Percentiles rank a stretch among this genome's conserved stretches.
Conservation (phyloP, 2,329 filamentous ascomycete genomes). For the Huntiella moniliformis region DNA sequence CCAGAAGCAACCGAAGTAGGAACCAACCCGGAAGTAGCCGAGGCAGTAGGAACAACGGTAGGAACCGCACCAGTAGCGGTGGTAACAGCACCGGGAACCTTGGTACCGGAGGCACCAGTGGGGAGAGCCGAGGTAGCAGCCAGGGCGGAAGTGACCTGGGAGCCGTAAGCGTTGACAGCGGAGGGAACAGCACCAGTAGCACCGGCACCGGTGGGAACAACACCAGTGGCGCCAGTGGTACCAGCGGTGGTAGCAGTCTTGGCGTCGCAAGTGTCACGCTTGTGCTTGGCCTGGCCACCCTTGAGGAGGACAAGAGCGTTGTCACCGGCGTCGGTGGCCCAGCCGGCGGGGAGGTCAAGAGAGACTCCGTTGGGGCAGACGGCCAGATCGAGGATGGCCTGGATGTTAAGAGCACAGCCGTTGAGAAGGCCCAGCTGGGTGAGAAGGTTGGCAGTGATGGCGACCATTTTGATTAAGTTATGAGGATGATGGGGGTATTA, state of each 20-base stretch:
- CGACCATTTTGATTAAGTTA: slow-evolving; percentile 9
- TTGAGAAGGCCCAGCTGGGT: slow-evolving; percentile 8
- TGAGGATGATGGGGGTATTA: background rate
- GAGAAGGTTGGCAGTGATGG: slow-evolving; percentile 4
- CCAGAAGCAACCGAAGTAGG: background rate
- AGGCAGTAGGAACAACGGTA: background rate
- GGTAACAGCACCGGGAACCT: background rate
- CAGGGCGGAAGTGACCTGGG: background rate
- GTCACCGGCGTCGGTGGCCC: background rate
- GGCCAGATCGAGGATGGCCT: background rate
- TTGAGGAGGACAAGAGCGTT: slow-evolving; percentile 1
- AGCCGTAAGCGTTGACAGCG: background rate
- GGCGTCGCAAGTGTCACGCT: slow-evolving; percentile 3
- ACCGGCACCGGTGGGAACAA: too few relatives aligned
- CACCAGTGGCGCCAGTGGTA: background rate
- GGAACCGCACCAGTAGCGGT: background rate
- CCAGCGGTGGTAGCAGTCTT: background rate
- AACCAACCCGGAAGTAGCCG: background rate
- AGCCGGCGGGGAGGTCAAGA: background rate
- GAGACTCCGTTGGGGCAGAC: slow-evolving; percentile 2
- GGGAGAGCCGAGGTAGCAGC: background rate
- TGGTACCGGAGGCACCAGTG: too few relatives aligned
- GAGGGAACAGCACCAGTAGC: background rate
- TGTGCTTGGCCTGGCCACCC: background rate
- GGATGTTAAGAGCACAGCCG: slow-evolving; percentile 8